phyloP scores from a whole-genome alignment of 805 yeast genomes.

The Cyberlindnera euphorbiae region DNA sequence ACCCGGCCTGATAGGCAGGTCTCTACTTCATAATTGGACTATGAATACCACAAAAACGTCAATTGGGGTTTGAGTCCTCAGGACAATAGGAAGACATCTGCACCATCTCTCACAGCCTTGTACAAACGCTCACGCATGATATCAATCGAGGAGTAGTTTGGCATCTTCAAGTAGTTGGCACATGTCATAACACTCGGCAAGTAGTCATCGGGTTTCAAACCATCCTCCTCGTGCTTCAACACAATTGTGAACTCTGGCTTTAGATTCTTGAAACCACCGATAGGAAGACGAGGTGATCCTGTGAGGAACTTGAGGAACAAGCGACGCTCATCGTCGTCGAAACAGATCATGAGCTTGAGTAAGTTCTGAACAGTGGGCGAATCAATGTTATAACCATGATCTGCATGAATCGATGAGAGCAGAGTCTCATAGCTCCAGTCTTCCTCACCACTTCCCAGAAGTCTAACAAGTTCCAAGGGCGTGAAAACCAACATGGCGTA shows the following conservation, averaged over 20 bases:
- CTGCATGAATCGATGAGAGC: slow-evolving; percentile 62
- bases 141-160: slow-evolving; percentile 65
- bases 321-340: slow-evolving; percentile 54
- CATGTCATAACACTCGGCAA: slow-evolving; percentile 98
- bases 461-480: slow-evolving; percentile 62
- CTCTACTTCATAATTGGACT: too few relatives aligned
- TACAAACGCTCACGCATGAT: slow-evolving; percentile 53
- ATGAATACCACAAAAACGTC: too few relatives aligned
- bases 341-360: slow-evolving; percentile 54
- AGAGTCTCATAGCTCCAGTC: slow-evolving; percentile 79
- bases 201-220: slow-evolving; percentile 64
- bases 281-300: slow-evolving; percentile 88
- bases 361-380: slow-evolving; percentile 59
- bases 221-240: slow-evolving; percentile 72
- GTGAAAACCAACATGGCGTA: slow-evolving; percentile 65
- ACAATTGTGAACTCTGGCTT: slow-evolving; percentile 87
- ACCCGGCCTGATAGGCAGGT: background rate
- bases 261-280: slow-evolving; percentile 86
- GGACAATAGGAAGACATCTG: slow-evolving; percentile 80
- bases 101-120: slow-evolving; percentile 83
- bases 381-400: slow-evolving; percentile 81
- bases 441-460: slow-evolving; percentile 77
- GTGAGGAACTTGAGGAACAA: slow-evolving; percentile 82
- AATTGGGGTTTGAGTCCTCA: too few relatives aligned
- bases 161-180: slow-evolving; percentile 88